Conservation (phyloP, 805 yeast genomes). For the Cyberlindnera nakhonratchasimensis region DNA sequence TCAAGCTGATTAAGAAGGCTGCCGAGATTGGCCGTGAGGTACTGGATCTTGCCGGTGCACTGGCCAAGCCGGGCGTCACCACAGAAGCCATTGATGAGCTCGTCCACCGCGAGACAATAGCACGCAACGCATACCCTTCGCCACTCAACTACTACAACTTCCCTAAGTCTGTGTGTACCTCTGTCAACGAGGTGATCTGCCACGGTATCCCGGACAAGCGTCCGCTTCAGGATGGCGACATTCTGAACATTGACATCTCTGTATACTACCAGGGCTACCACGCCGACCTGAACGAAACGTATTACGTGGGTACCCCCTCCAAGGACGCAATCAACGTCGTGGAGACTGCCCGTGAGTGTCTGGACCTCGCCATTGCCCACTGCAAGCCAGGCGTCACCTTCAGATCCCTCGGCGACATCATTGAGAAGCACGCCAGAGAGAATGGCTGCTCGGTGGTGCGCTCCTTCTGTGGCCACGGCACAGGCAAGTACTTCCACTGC, state of each 20-base stretch:
- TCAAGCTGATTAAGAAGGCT: slow-evolving; percentile 72
- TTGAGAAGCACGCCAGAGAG: slow-evolving; percentile 79
- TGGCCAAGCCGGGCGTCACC: slow-evolving; percentile 81
- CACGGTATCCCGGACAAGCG: slow-evolving; percentile 96
- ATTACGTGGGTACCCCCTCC: slow-evolving; percentile 88
- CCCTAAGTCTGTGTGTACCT: slow-evolving; percentile 90
- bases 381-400: slow-evolving; percentile 92
- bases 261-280: slow-evolving; percentile 85
- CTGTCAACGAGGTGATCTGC: slow-evolving; percentile 92
- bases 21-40: slow-evolving; percentile 79
- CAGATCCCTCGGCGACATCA: slow-evolving; percentile 81
- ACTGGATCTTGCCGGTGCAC: slow-evolving; percentile 83
- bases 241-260: slow-evolving; percentile 85
- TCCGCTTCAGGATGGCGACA: slow-evolving; percentile 88
- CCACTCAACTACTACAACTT: slow-evolving; percentile 92
- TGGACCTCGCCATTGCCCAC: slow-evolving; percentile 74
- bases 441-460: slow-evolving; percentile 84
- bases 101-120: slow-evolving; percentile 84
- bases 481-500: slow-evolving; percentile 80
- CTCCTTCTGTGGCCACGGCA: slow-evolving; percentile 93
- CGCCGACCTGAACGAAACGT: slow-evolving; percentile 94
- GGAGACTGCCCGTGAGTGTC: slow-evolving; percentile 85
- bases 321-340: slow-evolving; percentile 84
- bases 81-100: slow-evolving; percentile 88
- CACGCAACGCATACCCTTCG: slow-evolving; percentile 89